Conservation (phyloP, 192 early-diverging fungal genomes). For the Diversispora eburnea region DNA sequence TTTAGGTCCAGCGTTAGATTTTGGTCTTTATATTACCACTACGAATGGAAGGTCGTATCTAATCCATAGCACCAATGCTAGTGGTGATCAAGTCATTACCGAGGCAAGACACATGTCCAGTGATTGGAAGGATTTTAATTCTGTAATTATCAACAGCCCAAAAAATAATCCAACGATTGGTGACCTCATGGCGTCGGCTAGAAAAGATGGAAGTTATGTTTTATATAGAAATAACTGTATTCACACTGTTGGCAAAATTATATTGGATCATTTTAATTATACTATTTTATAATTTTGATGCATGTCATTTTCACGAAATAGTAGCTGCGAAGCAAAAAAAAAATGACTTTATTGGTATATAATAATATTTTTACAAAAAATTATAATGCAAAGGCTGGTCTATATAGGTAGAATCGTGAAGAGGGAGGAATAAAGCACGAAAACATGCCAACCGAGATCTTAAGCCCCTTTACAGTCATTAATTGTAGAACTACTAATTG, state of each 20-base stretch:
- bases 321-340: too few species aligned
- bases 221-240: background rate
- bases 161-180: conserved; percentile 6
- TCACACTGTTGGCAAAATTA: background rate
- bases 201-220: conserved; percentile 4
- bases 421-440: too few species aligned
- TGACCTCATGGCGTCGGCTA: conserved; percentile 1
- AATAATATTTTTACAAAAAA: too few species aligned
- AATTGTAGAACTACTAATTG: too few species aligned
- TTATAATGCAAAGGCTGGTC: too few species aligned
- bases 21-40: background rate
- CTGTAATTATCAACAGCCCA: background rate
- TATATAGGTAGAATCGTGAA: too few species aligned
- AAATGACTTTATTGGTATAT: too few species aligned
- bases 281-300: too few species aligned
- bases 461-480: too few species aligned
- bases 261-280: background rate
- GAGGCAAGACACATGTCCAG: conserved; percentile 18
- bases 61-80: conserved; percentile 9
- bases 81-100: conserved; percentile 14
- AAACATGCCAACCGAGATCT: too few species aligned
- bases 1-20: too few species aligned
- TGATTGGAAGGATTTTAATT: background rate
- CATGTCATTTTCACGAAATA: too few species aligned
- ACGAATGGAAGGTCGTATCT: background rate